Base-by-base conservation (phyloP, 2,329 filamentous ascomycete genomes). In the Calonectria ilicicola region DNA sequence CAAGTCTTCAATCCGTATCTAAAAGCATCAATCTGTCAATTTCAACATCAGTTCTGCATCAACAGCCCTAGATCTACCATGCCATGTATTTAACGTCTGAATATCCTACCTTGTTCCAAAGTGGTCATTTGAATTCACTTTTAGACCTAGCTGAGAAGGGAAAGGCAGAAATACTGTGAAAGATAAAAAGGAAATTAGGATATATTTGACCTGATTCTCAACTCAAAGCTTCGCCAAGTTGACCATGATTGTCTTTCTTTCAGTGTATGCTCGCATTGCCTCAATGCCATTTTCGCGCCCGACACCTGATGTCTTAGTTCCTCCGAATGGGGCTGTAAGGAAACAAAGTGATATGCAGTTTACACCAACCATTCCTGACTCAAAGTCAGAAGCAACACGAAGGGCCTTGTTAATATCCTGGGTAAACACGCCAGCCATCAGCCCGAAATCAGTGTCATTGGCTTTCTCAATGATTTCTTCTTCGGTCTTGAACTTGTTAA, bases 341-440 rank as follows among this genome's bases (percentile, higher is more conserved):
- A 85, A 84, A 69, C 81, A 78, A 21, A 84, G 74, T 68, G 81
- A 83, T 60, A 85, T 79, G 56, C 82, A 84, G 75, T 94, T 94
- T 80, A 94, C 89, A 85, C 92, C 93, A 4, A 94, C 92, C 88
- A 93, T 93, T 35, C 93, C 93, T 15, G 90, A 89, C 81, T 94
- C 91, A 56, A 94, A 85, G 58, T 86, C 85, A 3, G 86, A 83
- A 2, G 87, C 85, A 3, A 91, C 82, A 1, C 89, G 86, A 79
- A 90, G 88, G 3, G 91, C 92, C 75, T 89, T 89, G 77, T 89
- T 89, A 77, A 94, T 90, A 79, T 94, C 89, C 76, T 89, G 85
- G 0, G 90, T 93, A 80, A 92, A 93, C 2, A 93, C 86, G 0
- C 81, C 81, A 2, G 86, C 85, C 75, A 88, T 83, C 1, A 86